Percentiles rank a stretch among this genome's conserved stretches.
These are phyloP conservation scores for Fragilariopsis cylindrus DNA, from an alignment of 108 stramenopile species.

Conservation along the genomic window DNA sequence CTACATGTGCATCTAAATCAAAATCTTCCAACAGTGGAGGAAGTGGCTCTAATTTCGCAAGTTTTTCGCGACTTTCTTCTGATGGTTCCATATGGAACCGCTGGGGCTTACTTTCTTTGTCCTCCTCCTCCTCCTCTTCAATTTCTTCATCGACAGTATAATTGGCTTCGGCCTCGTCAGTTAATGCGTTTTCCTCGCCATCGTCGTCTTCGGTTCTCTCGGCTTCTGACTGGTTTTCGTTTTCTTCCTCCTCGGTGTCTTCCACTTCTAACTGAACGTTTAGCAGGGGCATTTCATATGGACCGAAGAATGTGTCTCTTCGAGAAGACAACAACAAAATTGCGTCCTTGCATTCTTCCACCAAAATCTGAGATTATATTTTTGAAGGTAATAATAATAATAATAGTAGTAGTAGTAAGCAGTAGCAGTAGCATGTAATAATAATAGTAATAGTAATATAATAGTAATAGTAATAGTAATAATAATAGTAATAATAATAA, in stretches of 20 bases:
- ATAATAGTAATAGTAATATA: not conserved
- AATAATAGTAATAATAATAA: not conserved
- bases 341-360: constrained; percentile 86
- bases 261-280: constrained; percentile 38
- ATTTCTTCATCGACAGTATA: constrained; percentile 15
- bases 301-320: constrained; percentile 76
- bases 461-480: not conserved
- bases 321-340: constrained; percentile 66
- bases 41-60: constrained; percentile 73
- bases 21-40: constrained; percentile 71
- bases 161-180: constrained; percentile 34
- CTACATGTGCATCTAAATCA: constrained; percentile 84
- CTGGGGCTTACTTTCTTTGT: constrained; percentile 15
- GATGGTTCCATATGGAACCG: constrained; percentile 30
- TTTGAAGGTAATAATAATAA: too few relatives aligned
- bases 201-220: not conserved
- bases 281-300: constrained; percentile 62
- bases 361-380: constrained; percentile 47
- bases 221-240: constrained; percentile 31
- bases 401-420: not conserved
- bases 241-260: constrained; percentile 37
- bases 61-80: constrained; percentile 54
- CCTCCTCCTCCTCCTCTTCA: constrained; percentile 26
- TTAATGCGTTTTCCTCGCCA: constrained; percentile 11
- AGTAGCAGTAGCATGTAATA: too few relatives aligned